phyloP scores from a whole-genome alignment of 1,284 basidiomycete genomes.

The Cryptococcus deneoformans region DNA sequence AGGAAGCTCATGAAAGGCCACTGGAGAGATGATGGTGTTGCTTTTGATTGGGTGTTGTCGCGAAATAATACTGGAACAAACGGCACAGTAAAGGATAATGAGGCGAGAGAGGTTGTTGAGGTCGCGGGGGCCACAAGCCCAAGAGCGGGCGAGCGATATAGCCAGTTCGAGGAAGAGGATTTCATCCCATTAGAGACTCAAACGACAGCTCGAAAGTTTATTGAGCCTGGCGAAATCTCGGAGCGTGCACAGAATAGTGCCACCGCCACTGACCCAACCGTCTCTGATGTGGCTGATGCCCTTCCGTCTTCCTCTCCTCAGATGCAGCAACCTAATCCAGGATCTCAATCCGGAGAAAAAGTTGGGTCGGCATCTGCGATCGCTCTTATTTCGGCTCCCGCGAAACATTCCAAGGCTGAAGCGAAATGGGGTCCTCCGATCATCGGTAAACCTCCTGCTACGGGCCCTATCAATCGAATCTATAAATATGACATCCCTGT shows the following conservation, averaged over 20 bases:
- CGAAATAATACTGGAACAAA: neutral
- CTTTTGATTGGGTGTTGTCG: constrained; percentile 10
- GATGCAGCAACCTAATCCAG: neutral
- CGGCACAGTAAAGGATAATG: neutral
- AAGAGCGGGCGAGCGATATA: neutral
- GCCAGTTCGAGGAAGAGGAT: neutral
- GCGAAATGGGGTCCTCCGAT: neutral
- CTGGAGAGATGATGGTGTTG: constrained; percentile 19
- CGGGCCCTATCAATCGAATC: neutral
- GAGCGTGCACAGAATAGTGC: neutral
- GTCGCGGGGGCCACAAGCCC: neutral
- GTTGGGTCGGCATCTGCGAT: neutral
- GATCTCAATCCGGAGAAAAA: neutral
- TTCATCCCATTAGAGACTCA: neutral
- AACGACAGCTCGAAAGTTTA: neutral
- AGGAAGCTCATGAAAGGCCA: constrained; percentile 11
- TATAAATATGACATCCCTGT: neutral
- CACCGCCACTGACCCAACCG: neutral
- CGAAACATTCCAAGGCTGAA: neutral
- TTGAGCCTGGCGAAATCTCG: neutral
- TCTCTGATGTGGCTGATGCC: neutral
- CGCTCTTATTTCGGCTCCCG: neutral
- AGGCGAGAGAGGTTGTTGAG: neutral
- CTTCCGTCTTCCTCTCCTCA: neutral
- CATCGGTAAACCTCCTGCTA: neutral